Evolutionary conservation across 805 yeast species (phyloP), one percentile per base, ranked within the genome.

Genomic region (Wickerhamiella bombiphila): DNA sequence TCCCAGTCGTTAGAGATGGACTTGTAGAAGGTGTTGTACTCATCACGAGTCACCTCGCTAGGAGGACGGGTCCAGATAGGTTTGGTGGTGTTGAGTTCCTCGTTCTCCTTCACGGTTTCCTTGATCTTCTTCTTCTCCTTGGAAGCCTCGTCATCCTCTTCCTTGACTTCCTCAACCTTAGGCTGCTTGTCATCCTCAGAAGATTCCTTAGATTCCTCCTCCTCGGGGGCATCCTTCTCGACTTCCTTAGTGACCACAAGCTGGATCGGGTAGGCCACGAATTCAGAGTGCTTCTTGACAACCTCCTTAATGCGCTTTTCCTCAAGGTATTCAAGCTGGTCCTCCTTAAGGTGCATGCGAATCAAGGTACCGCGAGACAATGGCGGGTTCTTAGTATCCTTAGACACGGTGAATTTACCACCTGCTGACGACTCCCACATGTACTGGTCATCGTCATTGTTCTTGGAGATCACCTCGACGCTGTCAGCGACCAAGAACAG

Each of bases 391-490:
- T 69, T 62, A 60, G 78, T 88, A 59, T 91, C 99, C 55, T 80
- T 70, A 46, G 96, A 74, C 57, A 91, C 82, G 55, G 95, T 83
- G 74, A 91, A 91, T 70, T 91, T 88, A 63, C 99, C 99, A 65
- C 98, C 99, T 49, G 99, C 99, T 57, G 91, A 86, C 36, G 98
- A 91, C 72, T 91, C 98, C 99, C 99, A 91, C 56, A 91, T 70
- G 77, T 91, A 91, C 72, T 91, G 99, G 64, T 91, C 97, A 63
- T 91, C 99, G 58, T 91, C 99, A 61, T 91, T 91, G 75, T 85
- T 79, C 74, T 91, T 91, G 45, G 98, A 82, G 62, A 91, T 82
- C 55, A 91, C 99, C 70, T 91, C 95, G 49, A 91, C 98, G 55
- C 75, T 82, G 70, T 91, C 99, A 56, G 98, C 97, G 61, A 91